Evolutionary conservation across 257 asterid genomes (phyloP), one percentile per base, ranked within the genome.

Genomic region (Nemophila menziesii): DNA sequence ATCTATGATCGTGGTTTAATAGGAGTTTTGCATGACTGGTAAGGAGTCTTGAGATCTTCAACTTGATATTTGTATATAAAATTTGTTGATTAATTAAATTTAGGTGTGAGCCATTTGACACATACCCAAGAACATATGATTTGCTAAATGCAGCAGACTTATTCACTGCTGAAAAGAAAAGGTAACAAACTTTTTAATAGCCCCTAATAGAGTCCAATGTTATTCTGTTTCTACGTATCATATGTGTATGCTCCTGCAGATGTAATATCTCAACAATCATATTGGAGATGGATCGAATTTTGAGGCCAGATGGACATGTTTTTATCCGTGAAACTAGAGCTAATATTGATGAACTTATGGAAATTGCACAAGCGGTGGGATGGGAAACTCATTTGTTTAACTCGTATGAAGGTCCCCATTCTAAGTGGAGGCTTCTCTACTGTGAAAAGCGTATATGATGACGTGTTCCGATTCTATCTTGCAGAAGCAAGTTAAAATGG

Each of bases 21-120:
- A 23, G 97, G 93, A 55, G 93, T 83, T 54, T 75, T 70, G 86
- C 97, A 89, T 50, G 97, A 89, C 63, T 89, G 95, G 97, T 89
- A 75, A 39, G 16, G 18, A n/a, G 36, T 13, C 36, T 13, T 29
- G 12, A 29, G n/a, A 24, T 5, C 36, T 29, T 29, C 36, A 29
- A 29, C 5, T 29, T 29, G 36, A 29, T 10, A 7, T 2, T 4
- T 24, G 36, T 7, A 13, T 29, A 7, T 29, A 10, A 29, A 29
- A 29, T 29, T 29, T 29, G 7, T 29, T 2, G 33, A 26, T 26
- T 26, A 13, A 29, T 7, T 10, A 5, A 29, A 29, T 29, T 20
- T 39, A 77, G 92, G 93, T 80, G 93, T 39, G 78, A 74, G 82
- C 85, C 93, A 12, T 80, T 80, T 21, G 70, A 69, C 59, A 77